Conservation (phyloP, 495 filamentous ascomycete genomes). For the Podospora didyma region DNA sequence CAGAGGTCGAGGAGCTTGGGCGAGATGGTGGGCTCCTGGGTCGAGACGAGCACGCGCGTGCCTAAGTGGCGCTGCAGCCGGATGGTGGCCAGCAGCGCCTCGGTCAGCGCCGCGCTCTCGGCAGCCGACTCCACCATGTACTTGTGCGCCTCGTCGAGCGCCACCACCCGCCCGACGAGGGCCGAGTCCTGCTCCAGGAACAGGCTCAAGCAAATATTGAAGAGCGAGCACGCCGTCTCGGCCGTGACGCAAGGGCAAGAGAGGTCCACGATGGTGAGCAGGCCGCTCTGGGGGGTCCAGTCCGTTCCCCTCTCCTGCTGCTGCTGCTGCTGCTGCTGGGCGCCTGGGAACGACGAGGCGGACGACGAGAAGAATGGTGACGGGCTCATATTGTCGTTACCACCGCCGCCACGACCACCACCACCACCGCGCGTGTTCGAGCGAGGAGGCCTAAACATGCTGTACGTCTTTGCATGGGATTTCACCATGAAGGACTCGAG, state of each 20-base stretch:
- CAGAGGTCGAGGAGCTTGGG: slow-evolving; percentile 65
- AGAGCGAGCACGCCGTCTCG: slow-evolving; percentile 62
- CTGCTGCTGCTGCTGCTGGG: not conserved
- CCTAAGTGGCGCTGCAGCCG: slow-evolving; percentile 68
- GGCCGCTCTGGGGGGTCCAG: slow-evolving; percentile 42
- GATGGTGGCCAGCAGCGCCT: slow-evolving; percentile 60
- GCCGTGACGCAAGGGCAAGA: slow-evolving; percentile 67
- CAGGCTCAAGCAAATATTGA: slow-evolving; percentile 61
- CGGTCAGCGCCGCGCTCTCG: slow-evolving; percentile 54
- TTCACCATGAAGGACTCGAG: slow-evolving; percentile 56
- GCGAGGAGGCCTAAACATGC: slow-evolving; percentile 1
- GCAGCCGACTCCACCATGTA: slow-evolving; percentile 38
- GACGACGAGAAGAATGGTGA: no score
- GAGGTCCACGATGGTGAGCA: slow-evolving; percentile 70
- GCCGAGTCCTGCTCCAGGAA: slow-evolving; percentile 51
- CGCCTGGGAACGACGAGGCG: no score
- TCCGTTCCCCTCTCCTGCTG: slow-evolving; percentile 17
- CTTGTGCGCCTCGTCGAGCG: slow-evolving; percentile 40
- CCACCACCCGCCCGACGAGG: slow-evolving; percentile 36
- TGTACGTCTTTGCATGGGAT: slow-evolving; percentile 18
- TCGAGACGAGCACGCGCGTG: slow-evolving; percentile 64
- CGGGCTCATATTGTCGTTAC: no score
- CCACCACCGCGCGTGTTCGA: no score
- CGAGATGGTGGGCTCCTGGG: slow-evolving; percentile 76
- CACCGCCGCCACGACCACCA: no score